Base-by-base conservation (phyloP, 176 grass and related monocot genomes). In the Oryza glumipatula region DNA sequence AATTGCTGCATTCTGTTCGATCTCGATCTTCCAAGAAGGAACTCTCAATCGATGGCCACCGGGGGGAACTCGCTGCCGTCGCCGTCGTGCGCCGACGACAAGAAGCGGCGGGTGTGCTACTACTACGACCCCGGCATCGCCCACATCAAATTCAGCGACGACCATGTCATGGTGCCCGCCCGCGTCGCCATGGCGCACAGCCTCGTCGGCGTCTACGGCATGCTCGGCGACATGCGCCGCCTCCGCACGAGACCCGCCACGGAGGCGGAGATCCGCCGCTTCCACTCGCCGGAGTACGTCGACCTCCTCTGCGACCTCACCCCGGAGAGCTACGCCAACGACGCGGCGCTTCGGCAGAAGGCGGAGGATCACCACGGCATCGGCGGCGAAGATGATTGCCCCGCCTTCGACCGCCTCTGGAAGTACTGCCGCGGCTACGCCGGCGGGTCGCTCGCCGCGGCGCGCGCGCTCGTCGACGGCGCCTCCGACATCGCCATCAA, bases 121-220 rank as follows among this genome's bases (percentile, higher is more conserved):
- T 96, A 91, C 89, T 96, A 96, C 78, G 94, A 96, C 52, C 67
- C 84, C 0, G 73, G 80, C 44, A 86, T 93, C 46, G 81, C 91
- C n/a, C 85, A 88, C 70, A 73, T 78, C 32, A 84, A 91, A 78
- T 93, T 91, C 81, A 87, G 89, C 23, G 16, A 80, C n/a, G 74
- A 84, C 4, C 91, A 96, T 79, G 11, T 21, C 16, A 96, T 96
- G 92, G 92, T 89, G 79, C 91, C 94, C 4, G 84, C 86, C 68
- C 86, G 89, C 45, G 88, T 93, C 21, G 64, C 88, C 74, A 93
- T 96, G 89, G 70, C 91, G 33, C 91, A 94, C 69, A 73, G 76
- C 21, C 84, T 94, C 76, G 76, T 92, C 77, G 46, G 66, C 33
- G 30, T 46, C 19, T 88, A 94, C 78, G 65, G 83, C 72, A 77